Evolutionary conservation across 805 yeast species (phyloP).

Genomic region (Nakazawaea siamensis): DNA sequence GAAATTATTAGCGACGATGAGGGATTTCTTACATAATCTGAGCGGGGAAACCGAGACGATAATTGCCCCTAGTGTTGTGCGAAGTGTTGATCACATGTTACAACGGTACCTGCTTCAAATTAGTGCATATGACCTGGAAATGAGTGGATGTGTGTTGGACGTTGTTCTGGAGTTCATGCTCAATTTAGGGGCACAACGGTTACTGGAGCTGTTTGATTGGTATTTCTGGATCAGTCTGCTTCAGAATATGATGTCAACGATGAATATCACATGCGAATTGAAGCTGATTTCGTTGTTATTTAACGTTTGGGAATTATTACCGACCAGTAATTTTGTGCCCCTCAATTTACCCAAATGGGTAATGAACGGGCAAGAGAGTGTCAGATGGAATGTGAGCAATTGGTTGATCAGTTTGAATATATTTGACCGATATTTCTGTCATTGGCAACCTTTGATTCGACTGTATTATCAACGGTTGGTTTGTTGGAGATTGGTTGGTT

Average conservation of each 20-base stretch:
- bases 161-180: slow-evolving; percentile 26
- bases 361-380: slow-evolving; percentile 26
- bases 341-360: slow-evolving; percentile 28
- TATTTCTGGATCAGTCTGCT: slow-evolving; percentile 63
- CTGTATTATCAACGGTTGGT: slow-evolving; percentile 59
- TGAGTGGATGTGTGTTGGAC: slow-evolving; percentile 31
- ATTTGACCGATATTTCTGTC: slow-evolving; percentile 58
- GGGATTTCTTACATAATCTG: slow-evolving; percentile 26
- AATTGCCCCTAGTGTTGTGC: slow-evolving; percentile 13
- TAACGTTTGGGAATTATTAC: slow-evolving; percentile 67
- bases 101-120: slow-evolving; percentile 26
- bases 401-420: slow-evolving; percentile 44
- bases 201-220: slow-evolving; percentile 45
- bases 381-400: slow-evolving; percentile 38
- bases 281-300: slow-evolving; percentile 59
- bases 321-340: slow-evolving; percentile 17
- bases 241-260: slow-evolving; percentile 51
- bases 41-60: slow-evolving; percentile 20
- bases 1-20: slow-evolving; percentile 24
- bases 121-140: slow-evolving; percentile 29
- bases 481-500: slow-evolving; percentile 52
- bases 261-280: slow-evolving; percentile 52
- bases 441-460: slow-evolving; percentile 75
- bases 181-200: slow-evolving; percentile 11
- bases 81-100: slow-evolving; percentile 26